phyloP scores from a whole-genome alignment of 2,329 filamentous ascomycete genomes.

The Aspergillus pseudoviridinutans region DNA sequence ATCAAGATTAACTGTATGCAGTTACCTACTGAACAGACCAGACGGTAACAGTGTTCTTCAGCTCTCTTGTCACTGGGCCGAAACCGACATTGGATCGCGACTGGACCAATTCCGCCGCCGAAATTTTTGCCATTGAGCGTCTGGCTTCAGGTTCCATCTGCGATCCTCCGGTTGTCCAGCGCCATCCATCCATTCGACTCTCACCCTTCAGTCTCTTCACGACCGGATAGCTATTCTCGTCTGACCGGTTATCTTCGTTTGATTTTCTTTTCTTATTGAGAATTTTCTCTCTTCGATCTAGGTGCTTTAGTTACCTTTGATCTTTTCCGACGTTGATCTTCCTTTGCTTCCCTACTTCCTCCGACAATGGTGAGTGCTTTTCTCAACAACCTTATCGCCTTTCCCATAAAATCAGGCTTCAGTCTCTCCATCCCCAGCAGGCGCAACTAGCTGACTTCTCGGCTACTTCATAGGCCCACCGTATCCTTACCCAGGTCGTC shows the following conservation, averaged over 20 bases:
- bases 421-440: background rate
- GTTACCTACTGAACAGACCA: background rate
- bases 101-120: slow-evolving; percentile 10
- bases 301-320: background rate
- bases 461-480: slow-evolving; percentile 66
- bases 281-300: background rate
- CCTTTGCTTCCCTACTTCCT: background rate
- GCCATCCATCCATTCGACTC: background rate
- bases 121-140: slow-evolving; percentile 13
- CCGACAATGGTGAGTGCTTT: slow-evolving; percentile 23
- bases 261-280: background rate
- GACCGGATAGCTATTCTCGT: slow-evolving; percentile 3
- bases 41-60: too few relatives aligned
- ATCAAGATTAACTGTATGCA: background rate
- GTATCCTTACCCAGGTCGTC: slow-evolving; percentile 89
- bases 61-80: background rate
- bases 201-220: slow-evolving; percentile 13
- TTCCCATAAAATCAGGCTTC: background rate
- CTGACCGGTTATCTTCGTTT: slow-evolving; percentile 2
- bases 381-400: background rate
- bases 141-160: background rate
- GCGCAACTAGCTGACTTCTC: background rate
- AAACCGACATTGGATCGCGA: background rate
- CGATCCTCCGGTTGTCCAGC: background rate
- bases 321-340: background rate